Base-by-base conservation (phyloP, 2,329 filamentous ascomycete species). In the Botrytis paeoniae region DNA sequence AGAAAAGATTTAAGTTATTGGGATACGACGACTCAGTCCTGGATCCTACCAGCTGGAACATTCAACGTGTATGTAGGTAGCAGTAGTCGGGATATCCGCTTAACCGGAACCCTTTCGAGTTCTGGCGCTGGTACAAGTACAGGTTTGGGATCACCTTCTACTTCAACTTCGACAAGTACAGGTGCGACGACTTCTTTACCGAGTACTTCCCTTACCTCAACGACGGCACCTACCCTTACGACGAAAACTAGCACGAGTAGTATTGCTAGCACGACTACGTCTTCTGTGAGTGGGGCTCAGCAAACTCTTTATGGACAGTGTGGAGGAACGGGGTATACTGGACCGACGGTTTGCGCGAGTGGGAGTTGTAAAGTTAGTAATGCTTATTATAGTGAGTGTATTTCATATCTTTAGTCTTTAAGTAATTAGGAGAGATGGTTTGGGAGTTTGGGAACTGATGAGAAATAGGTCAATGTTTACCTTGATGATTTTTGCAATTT, bases 11-110 rank as follows among this genome's bases (percentile, higher is more conserved):
- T 92, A 71, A 90, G 89, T 74, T 84, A 89, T 3, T 92, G 90
- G 90, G 88, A 92, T 78, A 86, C 88, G 6, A 82, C 80, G 0
- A 80, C 81, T 20, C 89, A 91, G 82, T 83, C 85, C 72, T 92
- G 91, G 90, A 81, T 84, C 9, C 71, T 89, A 12, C 83, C 77
- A 0, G 71, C 35, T 16, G 78, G 77, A 1, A 71, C 25, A 0
- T 79, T 78, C 45, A 72, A 29, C 12, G 73, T 79, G 16, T 74
- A 37, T 59, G 77, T 80, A 10, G 79, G 78, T 0, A 74, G 74
- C 22, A 80, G 79, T 54, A 77, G 74, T 59, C 75, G 78, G 54
- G 78, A 79, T 77, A 69, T 79, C 3, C 75, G 78, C 60, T 62
- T 78, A 29, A 73, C 48, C 22, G 78, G 78, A 16, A 75, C 73